These are phyloP conservation scores for Reutealis trisperma DNA, from an alignment of 345 rosid genomes.

Conservation along the genomic window DNA sequence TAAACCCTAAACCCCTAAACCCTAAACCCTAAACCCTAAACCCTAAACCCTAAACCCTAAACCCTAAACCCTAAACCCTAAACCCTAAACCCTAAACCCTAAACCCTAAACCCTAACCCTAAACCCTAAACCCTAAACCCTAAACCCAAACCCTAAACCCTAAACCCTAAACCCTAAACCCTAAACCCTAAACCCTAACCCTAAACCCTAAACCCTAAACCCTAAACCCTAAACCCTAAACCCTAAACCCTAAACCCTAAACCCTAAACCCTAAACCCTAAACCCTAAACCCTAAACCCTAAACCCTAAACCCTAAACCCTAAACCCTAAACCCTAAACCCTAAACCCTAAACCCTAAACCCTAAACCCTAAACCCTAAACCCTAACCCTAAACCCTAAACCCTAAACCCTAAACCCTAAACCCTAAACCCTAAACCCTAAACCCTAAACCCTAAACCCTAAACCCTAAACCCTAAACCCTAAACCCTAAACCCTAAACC, in stretches of 20 bases:
- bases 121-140: no score
- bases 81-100: no score
- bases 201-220: constrained; percentile 20
- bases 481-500: constrained; percentile 25
- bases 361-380: background rate
- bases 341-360: no score
- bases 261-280: constrained; percentile 11
- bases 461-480: constrained; percentile 6
- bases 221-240: constrained; percentile 21
- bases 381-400: background rate
- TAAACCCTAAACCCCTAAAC: no score
- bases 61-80: no score
- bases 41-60: no score
- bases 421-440: constrained; percentile 15
- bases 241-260: constrained; percentile 7
- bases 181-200: constrained; percentile 11
- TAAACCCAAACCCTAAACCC: no score
- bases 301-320: constrained; percentile 12
- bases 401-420: background rate
- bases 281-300: background rate
- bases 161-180: no score
- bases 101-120: no score
- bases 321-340: background rate
- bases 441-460: constrained; percentile 12
- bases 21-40: no score